A percentile compares a stretch with the other conserved stretches of the same genome.
Evolutionary conservation across 2,329 filamentous ascomycete genomes (phyloP).

Genomic region (Xylaria polymorpha): DNA sequence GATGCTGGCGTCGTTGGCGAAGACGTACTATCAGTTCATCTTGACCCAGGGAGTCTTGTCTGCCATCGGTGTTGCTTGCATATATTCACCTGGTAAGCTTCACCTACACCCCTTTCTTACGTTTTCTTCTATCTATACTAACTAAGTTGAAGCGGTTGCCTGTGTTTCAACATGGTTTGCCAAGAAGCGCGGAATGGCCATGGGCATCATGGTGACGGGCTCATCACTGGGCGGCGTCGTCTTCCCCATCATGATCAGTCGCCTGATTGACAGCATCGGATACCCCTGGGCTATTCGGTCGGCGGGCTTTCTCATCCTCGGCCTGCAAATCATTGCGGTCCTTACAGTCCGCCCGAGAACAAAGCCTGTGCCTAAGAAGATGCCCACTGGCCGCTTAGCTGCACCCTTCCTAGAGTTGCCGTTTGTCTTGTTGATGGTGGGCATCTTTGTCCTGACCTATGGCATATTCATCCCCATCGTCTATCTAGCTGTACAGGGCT

Average conservation of each 20-base stretch:
- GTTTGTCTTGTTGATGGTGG: neutral
- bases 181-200: slow-evolving; percentile 5
- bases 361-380: slow-evolving; percentile 14
- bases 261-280: slow-evolving; percentile 4
- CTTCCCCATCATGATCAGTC: slow-evolving; percentile 20
- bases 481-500: neutral
- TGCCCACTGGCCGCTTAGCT: neutral
- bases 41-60: slow-evolving; percentile 13
- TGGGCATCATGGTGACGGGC: slow-evolving; percentile 25
- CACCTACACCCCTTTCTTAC: neutral
- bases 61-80: slow-evolving; percentile 7
- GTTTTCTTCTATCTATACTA: neutral
- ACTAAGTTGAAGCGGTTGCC: neutral
- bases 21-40: slow-evolving; percentile 15
- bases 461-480: neutral
- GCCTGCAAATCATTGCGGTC: slow-evolving; percentile 14
- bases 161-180: slow-evolving; percentile 19
- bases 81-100: neutral
- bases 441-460: neutral
- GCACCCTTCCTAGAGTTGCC: slow-evolving; percentile 9
- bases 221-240: slow-evolving; percentile 17
- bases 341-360: neutral
- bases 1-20: slow-evolving; percentile 8
- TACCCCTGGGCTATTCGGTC: slow-evolving; percentile 16
- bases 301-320: slow-evolving; percentile 24